Conservation (phyloP, 116 monocot species). For the Posidonia oceanica region DNA sequence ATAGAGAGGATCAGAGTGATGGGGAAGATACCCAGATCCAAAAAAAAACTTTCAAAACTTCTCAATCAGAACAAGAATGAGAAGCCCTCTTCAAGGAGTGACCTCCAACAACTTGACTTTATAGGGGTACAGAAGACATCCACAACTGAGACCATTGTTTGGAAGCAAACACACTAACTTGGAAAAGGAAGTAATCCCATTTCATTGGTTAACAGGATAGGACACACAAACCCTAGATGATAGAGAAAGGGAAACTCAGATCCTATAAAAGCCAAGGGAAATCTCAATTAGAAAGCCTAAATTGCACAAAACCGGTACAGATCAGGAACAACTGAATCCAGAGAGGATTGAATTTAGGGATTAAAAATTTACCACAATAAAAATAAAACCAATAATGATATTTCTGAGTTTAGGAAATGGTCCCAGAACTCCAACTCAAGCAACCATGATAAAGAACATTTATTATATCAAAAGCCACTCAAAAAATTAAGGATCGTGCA, state of each 20-base stretch:
- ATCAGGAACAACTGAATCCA: neutral
- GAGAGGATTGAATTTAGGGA: neutral
- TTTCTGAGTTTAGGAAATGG: too few species aligned
- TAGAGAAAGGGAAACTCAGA: neutral
- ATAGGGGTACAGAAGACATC: neutral
- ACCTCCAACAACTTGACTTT: neutral
- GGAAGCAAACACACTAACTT: neutral
- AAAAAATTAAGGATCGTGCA: neutral
- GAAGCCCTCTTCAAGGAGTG: neutral
- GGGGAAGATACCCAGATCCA: neutral
- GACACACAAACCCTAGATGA: neutral
- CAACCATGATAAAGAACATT: neutral
- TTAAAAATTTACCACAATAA: too few species aligned
- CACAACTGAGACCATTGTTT: neutral
- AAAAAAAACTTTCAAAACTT: neutral
- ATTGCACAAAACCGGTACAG: neutral
- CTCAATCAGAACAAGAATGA: neutral
- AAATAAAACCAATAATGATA: too few species aligned
- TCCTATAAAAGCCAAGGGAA: neutral
- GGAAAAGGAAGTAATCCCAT: slow-evolving; percentile 1
- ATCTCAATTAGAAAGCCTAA: neutral
- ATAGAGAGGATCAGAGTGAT: neutral
- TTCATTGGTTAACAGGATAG: neutral
- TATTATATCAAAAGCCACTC: neutral
- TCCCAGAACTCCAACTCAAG: too few species aligned